A percentile compares a stretch with the other conserved stretches of the same genome.
These are phyloP conservation scores for Purpureocillium takamizusanense DNA, from an alignment of 2,329 filamentous ascomycete species.

Conservation along the genomic window DNA sequence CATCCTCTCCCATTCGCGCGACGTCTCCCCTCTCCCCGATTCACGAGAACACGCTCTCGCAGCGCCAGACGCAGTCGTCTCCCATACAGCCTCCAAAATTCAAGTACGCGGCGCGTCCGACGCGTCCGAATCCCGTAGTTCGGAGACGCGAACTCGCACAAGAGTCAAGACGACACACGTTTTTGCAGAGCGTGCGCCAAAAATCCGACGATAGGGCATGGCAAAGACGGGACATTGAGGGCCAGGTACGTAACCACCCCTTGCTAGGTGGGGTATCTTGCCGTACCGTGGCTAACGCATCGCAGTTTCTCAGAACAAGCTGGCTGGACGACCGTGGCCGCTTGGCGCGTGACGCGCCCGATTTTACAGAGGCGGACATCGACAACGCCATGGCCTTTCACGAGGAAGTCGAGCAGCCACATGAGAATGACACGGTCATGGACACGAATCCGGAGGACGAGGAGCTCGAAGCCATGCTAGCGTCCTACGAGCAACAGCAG, in stretches of 20 bases:
- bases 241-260: slow-evolving; percentile 23
- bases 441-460: slow-evolving; percentile 41
- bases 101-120: slow-evolving; percentile 44
- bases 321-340: slow-evolving; percentile 22
- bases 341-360: slow-evolving; percentile 24
- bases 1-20: slow-evolving; percentile 49
- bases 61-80: slow-evolving; percentile 35
- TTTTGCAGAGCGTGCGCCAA: slow-evolving; percentile 58
- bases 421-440: slow-evolving; percentile 41
- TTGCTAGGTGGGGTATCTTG: no score
- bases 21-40: slow-evolving; percentile 36
- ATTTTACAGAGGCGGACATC: slow-evolving; percentile 39
- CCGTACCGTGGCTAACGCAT: not conserved
- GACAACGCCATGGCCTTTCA: slow-evolving; percentile 36
- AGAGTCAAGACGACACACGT: slow-evolving; percentile 56
- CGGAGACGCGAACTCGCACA: slow-evolving; percentile 52
- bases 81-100: slow-evolving; percentile 31
- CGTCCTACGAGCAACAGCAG: slow-evolving; percentile 30
- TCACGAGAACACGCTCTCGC: slow-evolving; percentile 30
- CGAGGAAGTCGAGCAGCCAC: slow-evolving; percentile 13
- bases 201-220: slow-evolving; percentile 51
- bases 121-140: slow-evolving; percentile 55
- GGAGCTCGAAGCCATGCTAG: slow-evolving; percentile 49
- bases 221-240: slow-evolving; percentile 53
- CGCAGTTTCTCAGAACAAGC: slow-evolving; percentile 25